Base-by-base conservation (phyloP, 192 early-diverging fungal genomes). In the Linderina pennispora region DNA sequence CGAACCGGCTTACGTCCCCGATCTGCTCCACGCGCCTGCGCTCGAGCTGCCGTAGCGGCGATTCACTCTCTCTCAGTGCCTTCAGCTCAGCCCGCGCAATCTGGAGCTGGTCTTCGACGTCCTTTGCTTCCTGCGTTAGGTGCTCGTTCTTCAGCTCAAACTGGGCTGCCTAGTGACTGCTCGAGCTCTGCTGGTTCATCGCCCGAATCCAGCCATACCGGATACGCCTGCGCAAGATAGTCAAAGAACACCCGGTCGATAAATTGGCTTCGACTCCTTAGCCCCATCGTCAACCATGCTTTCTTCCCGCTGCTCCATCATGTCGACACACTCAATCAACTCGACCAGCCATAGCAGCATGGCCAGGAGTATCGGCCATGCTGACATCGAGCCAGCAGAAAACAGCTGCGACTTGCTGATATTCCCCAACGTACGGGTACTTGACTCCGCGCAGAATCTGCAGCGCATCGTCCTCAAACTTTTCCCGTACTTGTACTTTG, bases 331-430 rank as follows among this genome's bases (percentile, higher is more conserved):
- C 55, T 77, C 53, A 28, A 64, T 66, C 16, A 86, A 58, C 54
- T 88, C 85, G 1, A 89, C 80, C 62, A 90, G 69, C 88, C 88
- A 90, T 20, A 77, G 61, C 32, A 90, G 58, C 72, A 80, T 80
- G 0, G 77, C 88, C 38, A 88, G 57, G 9, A 84, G 67, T 0
- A 69, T 65, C 8, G 82, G 84, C 84, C 82, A 74, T 1, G 65
- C 76, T n/a, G 87, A 81, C 60, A 81, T 64, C 5, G 77, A 77
- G 6, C 81, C 86, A 10, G 82, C 78, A 13, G 83, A 79, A 40
- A 66, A 50, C 17, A 89, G 69, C 23, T 85, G 76, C 37, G 82
- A 85, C 63, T 85, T 86, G 47, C 65, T 82, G 40, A 89, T 83
- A 50, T 74, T 76, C 20, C 53, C 40, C 25, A n/a, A 64, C 59